A percentile compares a stretch with the other conserved stretches of the same genome.
Evolutionary conservation across 1,284 basidiomycete species (phyloP).

Genomic region (Ustanciosporium gigantosporum): DNA sequence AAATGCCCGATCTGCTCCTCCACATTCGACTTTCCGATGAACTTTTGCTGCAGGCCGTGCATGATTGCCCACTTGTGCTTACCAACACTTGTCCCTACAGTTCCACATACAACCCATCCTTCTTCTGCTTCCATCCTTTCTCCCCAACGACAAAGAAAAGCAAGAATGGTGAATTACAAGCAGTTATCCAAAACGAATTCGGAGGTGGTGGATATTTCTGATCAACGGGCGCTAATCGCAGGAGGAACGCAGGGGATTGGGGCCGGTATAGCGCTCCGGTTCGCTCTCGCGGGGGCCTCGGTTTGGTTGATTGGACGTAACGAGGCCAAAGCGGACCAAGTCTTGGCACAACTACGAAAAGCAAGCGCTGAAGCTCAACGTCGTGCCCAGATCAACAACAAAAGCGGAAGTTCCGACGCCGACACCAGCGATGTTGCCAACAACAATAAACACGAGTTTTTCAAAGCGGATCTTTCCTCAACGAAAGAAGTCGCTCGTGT

Average conservation of each 20-base stretch:
- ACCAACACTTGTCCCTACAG: no score
- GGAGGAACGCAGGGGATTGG: conserved; percentile 56
- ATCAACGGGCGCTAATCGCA: conserved; percentile 35
- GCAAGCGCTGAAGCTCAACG: conserved; percentile 34
- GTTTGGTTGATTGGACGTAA: conserved; percentile 62
- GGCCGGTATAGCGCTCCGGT: conserved; percentile 49
- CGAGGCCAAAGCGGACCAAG: conserved; percentile 43
- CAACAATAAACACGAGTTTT: conserved; percentile 56
- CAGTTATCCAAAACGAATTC: conserved; percentile 28
- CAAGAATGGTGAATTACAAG: conserved; percentile 16
- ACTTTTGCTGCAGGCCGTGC: no score
- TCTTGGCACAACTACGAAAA: conserved; percentile 50
- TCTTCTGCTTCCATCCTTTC: no score
- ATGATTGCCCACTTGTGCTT: no score
- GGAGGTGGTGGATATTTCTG: conserved; percentile 7
- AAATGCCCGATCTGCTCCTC: no score
- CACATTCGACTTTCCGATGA: no score
- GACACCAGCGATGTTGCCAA: not conserved
- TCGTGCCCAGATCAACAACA: conserved; percentile 3
- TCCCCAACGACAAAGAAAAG: not conserved
- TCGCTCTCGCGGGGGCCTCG: conserved; percentile 54
- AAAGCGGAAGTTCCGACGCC: not conserved
- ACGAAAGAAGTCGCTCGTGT: conserved; percentile 47
- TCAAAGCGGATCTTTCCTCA: conserved; percentile 60
- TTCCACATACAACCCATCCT: no score